Base-by-base conservation (phyloP, 768 basidiomycete genomes). In the Dacryopinax spathularia region DNA sequence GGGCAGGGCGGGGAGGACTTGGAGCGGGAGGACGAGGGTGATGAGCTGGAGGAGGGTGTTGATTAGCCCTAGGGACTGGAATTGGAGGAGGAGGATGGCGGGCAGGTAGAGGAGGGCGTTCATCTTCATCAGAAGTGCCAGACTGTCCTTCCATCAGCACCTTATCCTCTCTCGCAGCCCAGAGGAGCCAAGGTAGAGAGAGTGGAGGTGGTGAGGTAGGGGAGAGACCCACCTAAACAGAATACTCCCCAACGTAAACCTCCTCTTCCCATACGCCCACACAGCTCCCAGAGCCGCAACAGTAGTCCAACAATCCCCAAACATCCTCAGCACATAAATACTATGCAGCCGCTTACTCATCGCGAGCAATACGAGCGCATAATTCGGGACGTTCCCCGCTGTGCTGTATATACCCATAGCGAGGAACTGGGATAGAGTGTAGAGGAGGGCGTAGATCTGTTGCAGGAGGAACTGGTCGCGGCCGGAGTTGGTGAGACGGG, bases 331-430 rank as follows among this genome's bases (percentile, higher is more conserved):
- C 13, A 88, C 84, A 72, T 86, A 98, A 62, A 98, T 89, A 13
- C 95, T 97, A 71, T 97, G 95, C 2, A 95, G 77, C 61, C 96
- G 81, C 74, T 97, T 98, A 81, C 91, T 94, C 41, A 96, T 77
- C 0, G 87, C 84, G 10, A 98, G 78, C 7, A 90, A 73, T 10
- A 90, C 70, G 35, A 89, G 60, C 6, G 81, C 74, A 85, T 85
- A 89, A 72, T 90, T 91, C 16, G 88, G 85, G 12, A 84, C 72
- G 56, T 76, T 79, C 22, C 80, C 79, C 29, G 82, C 82, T 66
- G 78, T 77, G 31, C 74, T 70, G 73, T 94, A 96, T 37, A 95
- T 84, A 20, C 75, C 79, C 66, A 83, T 86, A 7, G 85, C 81
- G 29, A 90, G 71, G 7, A 78, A 63, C 34, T 94, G 78, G 2